Conservation (phyloP, 2,329 filamentous ascomycete genomes). For the Ceratocystis huliohia region DNA sequence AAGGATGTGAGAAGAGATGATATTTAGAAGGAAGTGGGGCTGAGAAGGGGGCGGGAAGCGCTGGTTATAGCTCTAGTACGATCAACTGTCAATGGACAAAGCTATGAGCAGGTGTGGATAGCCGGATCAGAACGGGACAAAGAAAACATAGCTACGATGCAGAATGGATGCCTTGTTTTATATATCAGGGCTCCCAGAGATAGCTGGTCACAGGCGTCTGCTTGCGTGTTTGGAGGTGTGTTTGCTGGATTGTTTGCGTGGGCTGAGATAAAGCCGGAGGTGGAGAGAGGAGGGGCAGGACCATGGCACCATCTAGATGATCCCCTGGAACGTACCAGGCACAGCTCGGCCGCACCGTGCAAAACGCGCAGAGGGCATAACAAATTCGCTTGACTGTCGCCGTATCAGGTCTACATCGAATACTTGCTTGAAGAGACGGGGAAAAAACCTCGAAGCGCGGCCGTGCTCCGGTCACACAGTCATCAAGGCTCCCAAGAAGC, state of each 20-base stretch:
- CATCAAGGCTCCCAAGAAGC: too few relatives aligned
- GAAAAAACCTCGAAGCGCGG: too few relatives aligned
- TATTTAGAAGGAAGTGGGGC: neutral
- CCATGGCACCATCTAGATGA: neutral
- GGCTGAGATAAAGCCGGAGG: neutral
- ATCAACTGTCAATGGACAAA: neutral
- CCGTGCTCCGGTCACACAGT: too few relatives aligned
- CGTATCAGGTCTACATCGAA: too few relatives aligned
- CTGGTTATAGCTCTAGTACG: neutral
- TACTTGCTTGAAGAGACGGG: too few relatives aligned
- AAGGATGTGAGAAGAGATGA: neutral
- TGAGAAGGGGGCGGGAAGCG: neutral
- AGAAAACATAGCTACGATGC: neutral
- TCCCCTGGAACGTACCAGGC: neutral
- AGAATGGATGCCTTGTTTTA: neutral
- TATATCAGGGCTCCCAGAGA: neutral
- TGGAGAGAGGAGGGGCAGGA: neutral
- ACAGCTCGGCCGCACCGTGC: neutral
- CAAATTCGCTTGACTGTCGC: too few relatives aligned
- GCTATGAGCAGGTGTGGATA: neutral
- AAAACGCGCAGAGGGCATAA: too few relatives aligned
- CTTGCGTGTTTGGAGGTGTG: neutral
- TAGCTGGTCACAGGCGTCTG: neutral
- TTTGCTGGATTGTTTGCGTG: conserved; percentile 1
- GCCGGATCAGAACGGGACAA: neutral